These are phyloP conservation scores for Tephrocybe sp. DNA, from an alignment of 768 basidiomycete species.

Conservation along the genomic window DNA sequence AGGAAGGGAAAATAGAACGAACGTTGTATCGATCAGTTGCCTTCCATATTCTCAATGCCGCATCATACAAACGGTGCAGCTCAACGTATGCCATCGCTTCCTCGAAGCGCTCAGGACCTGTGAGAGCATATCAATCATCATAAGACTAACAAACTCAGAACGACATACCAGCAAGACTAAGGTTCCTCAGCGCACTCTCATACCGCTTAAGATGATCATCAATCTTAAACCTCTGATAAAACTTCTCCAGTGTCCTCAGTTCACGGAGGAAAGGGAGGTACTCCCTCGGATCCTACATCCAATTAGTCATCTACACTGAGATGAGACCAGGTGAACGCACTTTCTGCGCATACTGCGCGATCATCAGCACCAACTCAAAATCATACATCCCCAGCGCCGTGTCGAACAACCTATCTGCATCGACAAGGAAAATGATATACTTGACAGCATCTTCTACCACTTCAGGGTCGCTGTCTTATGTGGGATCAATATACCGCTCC, in stretches of 20 bases:
- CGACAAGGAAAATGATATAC: constrained; percentile 97
- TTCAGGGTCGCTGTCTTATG: constrained; percentile 55
- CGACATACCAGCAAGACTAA: constrained; percentile 66
- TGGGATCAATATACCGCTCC: background rate
- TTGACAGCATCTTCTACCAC: constrained; percentile 96
- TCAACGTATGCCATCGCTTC: constrained; percentile 83
- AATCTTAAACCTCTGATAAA: constrained; percentile 87
- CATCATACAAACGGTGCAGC: constrained; percentile 70
- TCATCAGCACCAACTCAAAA: constrained; percentile 91
- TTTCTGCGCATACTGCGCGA: constrained; percentile 97
- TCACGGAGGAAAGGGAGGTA: constrained; percentile 97
- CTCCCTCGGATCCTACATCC: constrained; percentile 97
- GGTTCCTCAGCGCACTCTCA: constrained; percentile 70
- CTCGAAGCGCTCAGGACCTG: constrained; percentile 71
- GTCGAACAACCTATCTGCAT: constrained; percentile 89
- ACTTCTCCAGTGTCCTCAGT: constrained; percentile 73
- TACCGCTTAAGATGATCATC: constrained; percentile 88
- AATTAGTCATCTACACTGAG: no score
- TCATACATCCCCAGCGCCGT: constrained; percentile 99
- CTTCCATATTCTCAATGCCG: constrained; percentile 76
- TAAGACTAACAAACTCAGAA: background rate
- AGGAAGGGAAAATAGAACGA: constrained; percentile 13
- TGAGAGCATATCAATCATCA: constrained; percentile 1
- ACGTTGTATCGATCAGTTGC: constrained; percentile 66
- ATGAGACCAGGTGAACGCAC: constrained; percentile 46